Evolutionary conservation across 2,329 filamentous ascomycete species (phyloP).

Genomic region (Domatiomyces catenatus): DNA sequence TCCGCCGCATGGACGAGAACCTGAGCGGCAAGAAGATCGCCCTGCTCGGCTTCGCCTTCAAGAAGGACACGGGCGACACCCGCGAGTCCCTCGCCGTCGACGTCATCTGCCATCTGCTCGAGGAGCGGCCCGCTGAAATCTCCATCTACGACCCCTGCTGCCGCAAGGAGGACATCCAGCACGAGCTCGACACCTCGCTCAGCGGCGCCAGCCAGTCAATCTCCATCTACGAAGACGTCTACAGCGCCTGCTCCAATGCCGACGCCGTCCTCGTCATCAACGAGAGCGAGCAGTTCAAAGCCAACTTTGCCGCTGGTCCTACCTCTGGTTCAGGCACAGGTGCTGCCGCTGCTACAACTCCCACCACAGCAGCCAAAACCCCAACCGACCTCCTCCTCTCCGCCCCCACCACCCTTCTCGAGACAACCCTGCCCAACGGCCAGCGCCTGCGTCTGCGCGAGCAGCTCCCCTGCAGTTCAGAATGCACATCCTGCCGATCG

Average conservation of each 20-base stretch:
- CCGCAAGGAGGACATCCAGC: constrained; percentile 24
- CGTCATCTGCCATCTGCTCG: constrained; percentile 49
- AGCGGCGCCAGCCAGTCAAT: constrained; percentile 13
- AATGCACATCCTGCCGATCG: not conserved
- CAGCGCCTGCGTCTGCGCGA: not conserved
- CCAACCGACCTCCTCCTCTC: constrained; percentile 3
- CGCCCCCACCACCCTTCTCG: constrained; percentile 1
- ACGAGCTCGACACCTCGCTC: constrained; percentile 23
- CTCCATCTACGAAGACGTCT: constrained; percentile 28
- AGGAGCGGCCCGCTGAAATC: constrained; percentile 49
- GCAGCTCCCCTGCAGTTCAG: not conserved
- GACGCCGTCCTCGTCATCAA: constrained; percentile 38
- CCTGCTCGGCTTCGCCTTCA: constrained; percentile 62
- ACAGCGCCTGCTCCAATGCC: constrained; percentile 31
- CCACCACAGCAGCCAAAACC: constrained; percentile 1
- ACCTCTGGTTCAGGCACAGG: not conserved
- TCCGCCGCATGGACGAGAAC: constrained; percentile 53
- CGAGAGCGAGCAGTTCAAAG: constrained; percentile 39
- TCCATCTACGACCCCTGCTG: constrained; percentile 52
- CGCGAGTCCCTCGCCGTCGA: constrained; percentile 55
- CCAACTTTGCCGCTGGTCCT: constrained; percentile 5
- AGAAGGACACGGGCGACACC: constrained; percentile 63
- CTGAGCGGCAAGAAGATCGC: constrained; percentile 52
- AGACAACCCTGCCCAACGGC: not conserved
- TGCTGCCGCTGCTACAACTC: not conserved